Conservation (phyloP, 2,329 filamentous ascomycete species). For the Aspergillus cejpii region DNA sequence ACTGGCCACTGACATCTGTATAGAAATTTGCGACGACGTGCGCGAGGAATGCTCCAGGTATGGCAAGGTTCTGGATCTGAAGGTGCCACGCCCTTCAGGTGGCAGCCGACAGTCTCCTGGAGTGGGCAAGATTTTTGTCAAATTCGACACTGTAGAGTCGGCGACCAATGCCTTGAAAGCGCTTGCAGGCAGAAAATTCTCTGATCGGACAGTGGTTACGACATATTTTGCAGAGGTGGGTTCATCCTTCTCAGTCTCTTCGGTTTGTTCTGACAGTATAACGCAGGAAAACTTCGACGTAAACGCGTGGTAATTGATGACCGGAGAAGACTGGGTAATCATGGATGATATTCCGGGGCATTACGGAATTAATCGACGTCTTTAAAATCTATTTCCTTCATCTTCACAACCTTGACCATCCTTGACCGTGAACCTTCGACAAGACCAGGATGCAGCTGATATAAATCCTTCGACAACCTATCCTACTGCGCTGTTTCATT, state of each 20-base stretch:
- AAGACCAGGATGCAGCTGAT: neutral
- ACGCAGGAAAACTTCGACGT: conserved; percentile 86
- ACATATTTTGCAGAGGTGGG: conserved; percentile 91
- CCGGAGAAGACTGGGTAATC: neutral
- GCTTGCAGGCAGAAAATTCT: conserved; percentile 92
- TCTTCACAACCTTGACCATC: neutral
- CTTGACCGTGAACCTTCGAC: too few relatives aligned
- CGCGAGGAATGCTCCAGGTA: conserved; percentile 89
- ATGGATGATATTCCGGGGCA: neutral
- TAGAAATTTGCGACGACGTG: conserved; percentile 95
- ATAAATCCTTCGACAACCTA: neutral
- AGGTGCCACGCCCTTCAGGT: conserved; percentile 80
- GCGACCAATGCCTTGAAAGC: conserved; percentile 79
- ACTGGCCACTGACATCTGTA: conserved; percentile 4
- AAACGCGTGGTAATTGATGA: conserved; percentile 64
- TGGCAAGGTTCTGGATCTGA: conserved; percentile 76
- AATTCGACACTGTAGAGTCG: conserved; percentile 71
- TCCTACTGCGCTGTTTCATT: neutral
- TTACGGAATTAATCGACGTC: neutral
- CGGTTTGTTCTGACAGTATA: conserved; percentile 18
- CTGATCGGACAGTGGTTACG: conserved; percentile 89
- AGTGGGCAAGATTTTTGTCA: conserved; percentile 96
- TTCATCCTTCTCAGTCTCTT: conserved; percentile 1
- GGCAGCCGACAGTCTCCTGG: conserved; percentile 78
- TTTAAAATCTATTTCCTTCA: neutral